A percentile compares a stretch with the other conserved stretches of the same genome.
phyloP scores from a whole-genome alignment of 1,284 basidiomycete genomes.

The Puccinia triticina region DNA sequence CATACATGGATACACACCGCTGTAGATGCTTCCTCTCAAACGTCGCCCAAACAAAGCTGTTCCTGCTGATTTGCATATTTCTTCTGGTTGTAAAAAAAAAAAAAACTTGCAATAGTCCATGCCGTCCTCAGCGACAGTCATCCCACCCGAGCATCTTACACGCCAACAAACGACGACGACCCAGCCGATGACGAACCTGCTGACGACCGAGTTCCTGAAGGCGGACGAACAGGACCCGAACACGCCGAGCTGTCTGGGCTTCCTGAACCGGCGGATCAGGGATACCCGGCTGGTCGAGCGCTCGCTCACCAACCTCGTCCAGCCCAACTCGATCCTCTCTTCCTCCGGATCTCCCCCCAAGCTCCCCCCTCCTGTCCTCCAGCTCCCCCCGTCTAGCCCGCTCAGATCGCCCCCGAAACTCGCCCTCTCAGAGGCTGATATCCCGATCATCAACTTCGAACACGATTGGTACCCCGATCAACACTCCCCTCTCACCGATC shows the following conservation, averaged over 20 bases:
- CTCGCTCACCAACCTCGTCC: conserved; percentile 40
- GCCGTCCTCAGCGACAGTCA: conserved; percentile 16
- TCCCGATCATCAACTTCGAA: conserved; percentile 48
- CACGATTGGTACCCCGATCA: conserved; percentile 28
- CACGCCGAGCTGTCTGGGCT: conserved; percentile 32
- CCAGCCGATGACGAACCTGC: background rate
- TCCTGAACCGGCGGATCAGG: conserved; percentile 33
- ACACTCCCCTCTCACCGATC: background rate
- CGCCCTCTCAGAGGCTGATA: conserved; percentile 16
- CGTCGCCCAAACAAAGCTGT: background rate
- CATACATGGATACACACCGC: conserved; percentile 45
- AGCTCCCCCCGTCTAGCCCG: background rate
- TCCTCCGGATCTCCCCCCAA: background rate
- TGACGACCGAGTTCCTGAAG: background rate
- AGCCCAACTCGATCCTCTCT: conserved; percentile 18
- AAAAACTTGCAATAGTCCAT: background rate
- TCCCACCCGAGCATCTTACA: conserved; percentile 46
- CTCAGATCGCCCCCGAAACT: background rate
- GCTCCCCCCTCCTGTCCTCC: background rate
- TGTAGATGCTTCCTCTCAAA: conserved; percentile 12
- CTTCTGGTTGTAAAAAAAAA: no score
- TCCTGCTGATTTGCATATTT: background rate
- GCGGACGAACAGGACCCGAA: conserved; percentile 27
- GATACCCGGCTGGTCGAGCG: conserved; percentile 43
- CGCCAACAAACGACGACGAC: background rate